Conservation (phyloP, 78 protist genomes). For the Tieghemostelium lacteum region DNA sequence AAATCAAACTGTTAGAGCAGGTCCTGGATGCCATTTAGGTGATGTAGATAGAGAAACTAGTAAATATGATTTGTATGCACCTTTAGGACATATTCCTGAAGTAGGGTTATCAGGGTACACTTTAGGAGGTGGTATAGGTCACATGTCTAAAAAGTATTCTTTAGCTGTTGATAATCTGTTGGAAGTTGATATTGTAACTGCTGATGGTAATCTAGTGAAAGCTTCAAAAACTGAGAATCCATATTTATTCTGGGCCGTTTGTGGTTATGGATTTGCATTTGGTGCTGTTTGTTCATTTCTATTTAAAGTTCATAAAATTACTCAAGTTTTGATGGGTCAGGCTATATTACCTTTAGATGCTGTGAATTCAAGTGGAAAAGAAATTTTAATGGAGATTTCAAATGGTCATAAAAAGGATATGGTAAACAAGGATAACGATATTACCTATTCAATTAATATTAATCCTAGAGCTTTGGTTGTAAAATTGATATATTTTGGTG, state of each 20-base stretch:
- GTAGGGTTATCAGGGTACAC: neutral
- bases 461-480: neutral
- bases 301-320: neutral
- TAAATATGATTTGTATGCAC: neutral
- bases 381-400: neutral
- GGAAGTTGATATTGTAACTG: neutral
- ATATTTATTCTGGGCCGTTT: neutral
- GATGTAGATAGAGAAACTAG: neutral
- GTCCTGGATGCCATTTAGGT: neutral
- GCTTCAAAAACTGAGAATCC: neutral
- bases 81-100: neutral
- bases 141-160: neutral
- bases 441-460: neutral
- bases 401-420: neutral
- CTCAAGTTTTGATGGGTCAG: neutral
- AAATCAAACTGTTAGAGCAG: neutral
- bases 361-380: neutral
- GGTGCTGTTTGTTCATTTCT: neutral
- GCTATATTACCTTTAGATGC: neutral
- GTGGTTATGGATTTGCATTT: neutral
- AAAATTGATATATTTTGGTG: neutral
- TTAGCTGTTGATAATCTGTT: neutral
- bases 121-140: neutral
- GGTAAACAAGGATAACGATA: neutral
- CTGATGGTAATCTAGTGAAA: neutral